Conservation (phyloP, 176 grass and related monocot genomes). For the Urochloa ruziziensis region DNA sequence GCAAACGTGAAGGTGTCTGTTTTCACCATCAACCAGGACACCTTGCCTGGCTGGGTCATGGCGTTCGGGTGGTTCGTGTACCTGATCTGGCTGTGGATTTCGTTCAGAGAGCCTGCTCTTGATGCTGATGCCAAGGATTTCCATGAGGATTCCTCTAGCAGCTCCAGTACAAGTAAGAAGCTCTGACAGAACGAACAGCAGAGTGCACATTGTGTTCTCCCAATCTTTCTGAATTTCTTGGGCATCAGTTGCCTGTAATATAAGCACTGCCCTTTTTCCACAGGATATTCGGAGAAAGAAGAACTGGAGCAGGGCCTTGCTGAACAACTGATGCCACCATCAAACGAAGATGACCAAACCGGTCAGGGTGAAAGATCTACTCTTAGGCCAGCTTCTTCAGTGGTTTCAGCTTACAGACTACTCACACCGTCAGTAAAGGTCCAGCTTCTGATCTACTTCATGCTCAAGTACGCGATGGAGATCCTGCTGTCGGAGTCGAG, state of each 20-base stretch:
- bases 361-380: neutral
- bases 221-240: neutral
- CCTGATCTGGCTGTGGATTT: slow-evolving; percentile 44
- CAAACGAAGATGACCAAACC: neutral
- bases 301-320: slow-evolving; percentile 18
- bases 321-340: neutral
- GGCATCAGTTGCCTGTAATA: neutral
- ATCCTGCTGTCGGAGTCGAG: slow-evolving; percentile 54
- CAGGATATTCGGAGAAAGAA: slow-evolving; percentile 4
- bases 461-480: slow-evolving; percentile 64
- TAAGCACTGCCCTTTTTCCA: neutral
- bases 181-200: neutral
- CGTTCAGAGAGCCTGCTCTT: slow-evolving; percentile 39
- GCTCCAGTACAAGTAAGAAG: slow-evolving; percentile 19
- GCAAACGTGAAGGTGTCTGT: slow-evolving; percentile 35
- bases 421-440: slow-evolving; percentile 67
- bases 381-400: slow-evolving; percentile 34
- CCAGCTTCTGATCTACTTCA: slow-evolving; percentile 56
- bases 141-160: neutral
- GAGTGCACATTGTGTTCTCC: neutral
- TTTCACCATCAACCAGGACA: slow-evolving; percentile 46
- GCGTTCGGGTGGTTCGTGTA: slow-evolving; percentile 45
- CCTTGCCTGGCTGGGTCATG: slow-evolving; percentile 64
- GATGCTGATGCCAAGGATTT: neutral
- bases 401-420: slow-evolving; percentile 42